Conservation (phyloP, 441 rosid genomes). For the Hypseocharis bilobata region DNA sequence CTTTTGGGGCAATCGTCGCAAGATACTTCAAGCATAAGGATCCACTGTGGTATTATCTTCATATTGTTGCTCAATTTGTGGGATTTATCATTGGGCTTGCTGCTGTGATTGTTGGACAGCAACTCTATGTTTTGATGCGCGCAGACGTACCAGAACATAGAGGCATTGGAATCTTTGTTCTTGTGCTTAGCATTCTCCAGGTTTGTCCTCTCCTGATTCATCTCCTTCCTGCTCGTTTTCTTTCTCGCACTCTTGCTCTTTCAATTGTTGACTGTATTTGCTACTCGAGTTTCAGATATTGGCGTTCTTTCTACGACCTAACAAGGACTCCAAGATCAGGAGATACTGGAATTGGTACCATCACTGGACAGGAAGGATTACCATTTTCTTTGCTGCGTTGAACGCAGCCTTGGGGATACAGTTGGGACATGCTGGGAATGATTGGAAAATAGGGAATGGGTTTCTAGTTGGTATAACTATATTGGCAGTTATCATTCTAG, state of each 20-base stretch:
- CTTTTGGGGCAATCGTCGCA: conserved; percentile 61
- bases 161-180: conserved; percentile 71
- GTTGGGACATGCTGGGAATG: conserved; percentile 43
- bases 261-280: neutral
- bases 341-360: conserved; percentile 87
- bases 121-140: conserved; percentile 42
- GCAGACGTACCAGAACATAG: conserved; percentile 56
- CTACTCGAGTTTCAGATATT: conserved; percentile 36
- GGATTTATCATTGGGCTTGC: conserved; percentile 69
- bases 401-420: conserved; percentile 61
- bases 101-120: conserved; percentile 55
- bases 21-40: conserved; percentile 75
- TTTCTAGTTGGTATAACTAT: conserved; percentile 45
- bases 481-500: conserved; percentile 45
- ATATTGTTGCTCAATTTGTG: conserved; percentile 49
- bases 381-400: conserved; percentile 64
- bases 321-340: conserved; percentile 61
- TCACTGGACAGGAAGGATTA: conserved; percentile 66
- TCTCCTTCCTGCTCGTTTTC: neutral
- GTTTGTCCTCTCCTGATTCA: conserved; percentile 26
- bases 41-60: conserved; percentile 80
- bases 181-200: conserved; percentile 69
- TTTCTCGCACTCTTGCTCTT: neutral
- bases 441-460: conserved; percentile 69
- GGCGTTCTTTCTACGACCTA: conserved; percentile 72